Conservation (phyloP, 768 basidiomycete genomes). For the Amanita inopinata region DNA sequence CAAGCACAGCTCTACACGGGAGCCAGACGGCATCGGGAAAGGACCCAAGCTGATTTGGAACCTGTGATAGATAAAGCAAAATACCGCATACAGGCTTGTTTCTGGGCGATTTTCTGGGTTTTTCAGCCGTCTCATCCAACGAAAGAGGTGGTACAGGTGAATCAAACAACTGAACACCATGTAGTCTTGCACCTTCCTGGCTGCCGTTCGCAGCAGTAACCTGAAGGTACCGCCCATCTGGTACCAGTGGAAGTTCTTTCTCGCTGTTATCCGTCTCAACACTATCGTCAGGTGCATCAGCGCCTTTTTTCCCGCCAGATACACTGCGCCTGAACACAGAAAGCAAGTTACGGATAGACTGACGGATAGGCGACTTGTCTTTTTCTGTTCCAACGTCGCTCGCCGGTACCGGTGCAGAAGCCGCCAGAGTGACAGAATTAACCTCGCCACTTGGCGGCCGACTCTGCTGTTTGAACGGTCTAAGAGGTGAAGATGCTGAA, state of each 20-base stretch:
- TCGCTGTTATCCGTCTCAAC: too few species aligned
- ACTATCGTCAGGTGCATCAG: too few species aligned
- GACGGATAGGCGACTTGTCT: slow-evolving; percentile 50
- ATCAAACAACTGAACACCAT: slow-evolving; percentile 3
- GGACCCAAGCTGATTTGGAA: slow-evolving; percentile 9
- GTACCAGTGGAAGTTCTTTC: too few species aligned
- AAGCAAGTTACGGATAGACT: slow-evolving; percentile 54
- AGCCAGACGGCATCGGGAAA: slow-evolving; percentile 36
- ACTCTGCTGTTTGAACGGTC: too few species aligned
- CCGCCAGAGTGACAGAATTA: too few species aligned
- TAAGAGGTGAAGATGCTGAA: neutral
- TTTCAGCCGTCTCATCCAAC: slow-evolving; percentile 7
- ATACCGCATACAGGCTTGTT: slow-evolving; percentile 10
- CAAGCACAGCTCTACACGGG: slow-evolving; percentile 30
- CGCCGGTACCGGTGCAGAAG: neutral
- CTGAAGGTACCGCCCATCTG: neutral
- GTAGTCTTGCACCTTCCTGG: neutral
- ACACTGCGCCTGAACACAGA: slow-evolving; percentile 48
- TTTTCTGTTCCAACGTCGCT: slow-evolving; percentile 18
- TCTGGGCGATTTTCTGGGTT: slow-evolving; percentile 6
- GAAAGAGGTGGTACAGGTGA: slow-evolving; percentile 6
- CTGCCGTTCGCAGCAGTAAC: neutral
- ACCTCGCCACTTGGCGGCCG: too few species aligned
- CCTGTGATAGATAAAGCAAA: slow-evolving; percentile 11
- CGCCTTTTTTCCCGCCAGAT: slow-evolving; percentile 10